Evolutionary conservation across 2,329 filamentous ascomycete genomes (phyloP).

Genomic region (Microdochium paspali): DNA sequence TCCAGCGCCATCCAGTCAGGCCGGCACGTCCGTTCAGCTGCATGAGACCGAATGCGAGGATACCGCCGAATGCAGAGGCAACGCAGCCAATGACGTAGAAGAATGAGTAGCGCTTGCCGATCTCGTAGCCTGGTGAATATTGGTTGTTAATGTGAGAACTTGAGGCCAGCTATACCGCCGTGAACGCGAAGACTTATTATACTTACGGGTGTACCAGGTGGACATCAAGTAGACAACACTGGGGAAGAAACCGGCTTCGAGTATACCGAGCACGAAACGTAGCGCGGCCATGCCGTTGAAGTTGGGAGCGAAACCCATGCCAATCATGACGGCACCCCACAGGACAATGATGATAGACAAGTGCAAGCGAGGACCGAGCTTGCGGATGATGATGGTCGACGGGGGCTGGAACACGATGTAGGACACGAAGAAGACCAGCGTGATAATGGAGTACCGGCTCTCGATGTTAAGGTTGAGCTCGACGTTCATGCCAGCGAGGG

Average conservation of each 20-base stretch:
- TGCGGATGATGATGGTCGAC: constrained; percentile 58
- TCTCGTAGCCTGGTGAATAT: constrained; percentile 37
- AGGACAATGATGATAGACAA: constrained; percentile 42
- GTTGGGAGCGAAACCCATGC: constrained; percentile 51
- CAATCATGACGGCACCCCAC: constrained; percentile 55
- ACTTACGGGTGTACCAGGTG: constrained; percentile 56
- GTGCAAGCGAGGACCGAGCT: constrained; percentile 52
- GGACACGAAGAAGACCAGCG: constrained; percentile 64
- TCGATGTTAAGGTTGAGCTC: constrained; percentile 34
- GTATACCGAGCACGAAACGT: constrained; percentile 49
- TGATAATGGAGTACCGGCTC: constrained; percentile 48
- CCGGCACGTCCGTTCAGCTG: constrained; percentile 48
- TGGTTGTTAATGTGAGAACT: constrained; percentile 1
- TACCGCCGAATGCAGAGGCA: constrained; percentile 56
- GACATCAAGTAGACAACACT: constrained; percentile 63
- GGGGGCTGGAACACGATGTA: constrained; percentile 66
- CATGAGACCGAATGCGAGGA: constrained; percentile 62
- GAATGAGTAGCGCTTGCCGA: constrained; percentile 58
- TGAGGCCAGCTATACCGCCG: neutral
- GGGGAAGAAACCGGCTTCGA: constrained; percentile 66
- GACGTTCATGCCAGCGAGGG: constrained; percentile 54
- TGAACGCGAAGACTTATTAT: constrained; percentile 30
- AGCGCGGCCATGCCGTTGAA: constrained; percentile 44
- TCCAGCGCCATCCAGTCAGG: constrained; percentile 57
- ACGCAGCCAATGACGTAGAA: constrained; percentile 63